Base-by-base conservation (phyloP, 495 filamentous ascomycete species). In the Copromyces sp. region DNA sequence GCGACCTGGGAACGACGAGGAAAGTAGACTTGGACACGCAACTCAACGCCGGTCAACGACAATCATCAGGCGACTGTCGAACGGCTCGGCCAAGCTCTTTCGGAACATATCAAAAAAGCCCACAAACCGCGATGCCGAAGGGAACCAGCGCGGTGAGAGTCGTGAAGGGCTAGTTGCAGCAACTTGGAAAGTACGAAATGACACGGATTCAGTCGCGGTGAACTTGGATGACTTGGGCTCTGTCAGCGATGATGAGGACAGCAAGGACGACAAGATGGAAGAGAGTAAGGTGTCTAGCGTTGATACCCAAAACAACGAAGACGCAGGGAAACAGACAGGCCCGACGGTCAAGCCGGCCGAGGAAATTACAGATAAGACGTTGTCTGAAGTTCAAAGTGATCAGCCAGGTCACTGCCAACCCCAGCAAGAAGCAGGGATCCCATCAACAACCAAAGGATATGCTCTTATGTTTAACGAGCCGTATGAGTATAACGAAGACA, bases 221-320 rank as follows among this genome's bases (percentile, higher is more conserved):
- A 87, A 84, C 20, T 73, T 89, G 74, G 88, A 89, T 69, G 85
- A 82, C 7, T 72, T 85, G 73, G 87, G 84, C 69, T 77, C 80
- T 11, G 78, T 81, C 68, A 80, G 75, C 1, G 82, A 83, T 42
- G 76, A 69, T 9, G 73, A 73, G 1, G 7, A 16, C 7, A 37
- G 0, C 17, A 29, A 65, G 7, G 53, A 65, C 14, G 53, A 16
- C 24, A 29, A 35, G 53, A 8, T 35, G 53, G 53, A 16, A 11
- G 14, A 37, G 53, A 35, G 24, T 2, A 32, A 65, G 3, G 32
- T 65, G 16, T 8, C 29, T 17, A 8, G 53, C 53, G 1, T 37
- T 37, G 53, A 65, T 6, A 17, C 6, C 5, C 53, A 65, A 16
- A 32, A 2, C 29, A 65, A 16, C 1, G 14, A 35, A 37, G 29